A percentile compares a stretch with the other conserved stretches of the same genome.
Evolutionary conservation across 2,329 filamentous ascomycete genomes (phyloP).

Genomic region (Escovopsis sp.): DNA sequence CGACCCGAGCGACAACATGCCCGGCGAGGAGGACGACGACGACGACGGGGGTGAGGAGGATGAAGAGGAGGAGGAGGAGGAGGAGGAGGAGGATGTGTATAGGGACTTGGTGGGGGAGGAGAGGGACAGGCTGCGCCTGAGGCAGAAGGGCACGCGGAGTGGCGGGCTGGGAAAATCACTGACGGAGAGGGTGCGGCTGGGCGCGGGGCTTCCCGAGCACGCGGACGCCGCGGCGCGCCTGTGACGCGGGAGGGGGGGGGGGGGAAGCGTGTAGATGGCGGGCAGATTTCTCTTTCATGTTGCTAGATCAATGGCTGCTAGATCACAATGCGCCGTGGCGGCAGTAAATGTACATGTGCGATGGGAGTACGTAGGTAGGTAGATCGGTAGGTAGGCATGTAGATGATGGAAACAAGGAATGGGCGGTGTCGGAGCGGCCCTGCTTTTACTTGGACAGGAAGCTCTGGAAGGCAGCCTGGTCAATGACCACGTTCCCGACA

Average conservation of each 20-base stretch:
- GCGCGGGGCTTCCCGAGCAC: conserved; percentile 23
- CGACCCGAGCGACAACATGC: too few species aligned
- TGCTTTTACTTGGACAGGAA: conserved; percentile 62
- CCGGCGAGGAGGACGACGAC: conserved; percentile 8
- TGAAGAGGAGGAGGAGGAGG: conserved; percentile 13
- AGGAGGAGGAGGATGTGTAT: not conserved
- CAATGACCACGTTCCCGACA: conserved; percentile 87
- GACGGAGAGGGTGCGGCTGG: conserved; percentile 22
- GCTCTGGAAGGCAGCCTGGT: conserved; percentile 87
- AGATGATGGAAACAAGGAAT: too few species aligned
- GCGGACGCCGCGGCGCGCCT: too few species aligned
- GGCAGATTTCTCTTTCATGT: too few species aligned
- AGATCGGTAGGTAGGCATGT: too few species aligned
- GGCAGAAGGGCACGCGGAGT: conserved; percentile 26
- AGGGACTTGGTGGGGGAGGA: not conserved
- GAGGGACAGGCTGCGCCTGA: conserved; percentile 13
- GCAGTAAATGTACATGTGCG: too few species aligned
- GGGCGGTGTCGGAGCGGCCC: not conserved
- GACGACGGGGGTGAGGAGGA: conserved; percentile 24
- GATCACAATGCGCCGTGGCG: too few species aligned
- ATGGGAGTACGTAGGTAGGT: too few species aligned
- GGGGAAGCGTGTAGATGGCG: too few species aligned
- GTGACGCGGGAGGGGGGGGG: too few species aligned
- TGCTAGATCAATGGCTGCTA: too few species aligned
- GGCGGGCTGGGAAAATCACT: conserved; percentile 24